A percentile compares a stretch with the other conserved stretches of the same genome.
These are phyloP conservation scores for Akebia trifoliata DNA, from an alignment of 164 flowering plant species.

Conservation along the genomic window DNA sequence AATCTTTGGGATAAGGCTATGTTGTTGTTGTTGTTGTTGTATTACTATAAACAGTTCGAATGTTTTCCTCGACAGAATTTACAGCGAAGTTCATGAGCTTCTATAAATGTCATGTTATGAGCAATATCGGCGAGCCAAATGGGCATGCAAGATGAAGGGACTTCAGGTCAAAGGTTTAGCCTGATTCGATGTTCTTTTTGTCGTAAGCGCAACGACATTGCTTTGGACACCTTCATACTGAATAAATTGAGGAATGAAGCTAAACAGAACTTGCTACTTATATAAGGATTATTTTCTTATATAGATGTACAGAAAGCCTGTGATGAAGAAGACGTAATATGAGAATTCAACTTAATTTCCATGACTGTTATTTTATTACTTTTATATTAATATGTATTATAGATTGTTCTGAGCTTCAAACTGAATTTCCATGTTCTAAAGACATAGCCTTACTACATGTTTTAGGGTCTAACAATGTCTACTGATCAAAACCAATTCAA, in stretches of 20 bases:
- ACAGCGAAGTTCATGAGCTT: conserved; percentile 71
- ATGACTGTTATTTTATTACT: too few species aligned
- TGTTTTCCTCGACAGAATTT: conserved; percentile 38
- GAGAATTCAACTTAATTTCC: not conserved
- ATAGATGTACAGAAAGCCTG: not conserved
- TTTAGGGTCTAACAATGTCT: too few species aligned
- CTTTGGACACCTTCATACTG: not conserved
- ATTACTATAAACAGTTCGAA: not conserved
- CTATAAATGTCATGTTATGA: conserved; percentile 28
- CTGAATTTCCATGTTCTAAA: too few species aligned
- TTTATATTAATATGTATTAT: too few species aligned
- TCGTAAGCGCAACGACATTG: too few species aligned
- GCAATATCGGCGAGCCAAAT: conserved; percentile 1
- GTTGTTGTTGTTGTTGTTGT: not conserved
- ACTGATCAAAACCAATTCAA: too few species aligned
- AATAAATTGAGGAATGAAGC: not conserved
- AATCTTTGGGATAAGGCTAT: not conserved
- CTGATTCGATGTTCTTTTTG: not conserved
- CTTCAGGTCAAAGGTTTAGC: not conserved
- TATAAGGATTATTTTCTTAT: not conserved
- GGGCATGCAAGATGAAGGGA: not conserved
- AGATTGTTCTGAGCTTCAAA: too few species aligned
- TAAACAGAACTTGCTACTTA: not conserved
- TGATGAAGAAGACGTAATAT: not conserved
- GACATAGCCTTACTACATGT: too few species aligned